Evolutionary conservation across 108 stramenopile species (phyloP), one percentile per base, ranked within the genome.

Genomic region (Skeletonema costatum): DNA sequence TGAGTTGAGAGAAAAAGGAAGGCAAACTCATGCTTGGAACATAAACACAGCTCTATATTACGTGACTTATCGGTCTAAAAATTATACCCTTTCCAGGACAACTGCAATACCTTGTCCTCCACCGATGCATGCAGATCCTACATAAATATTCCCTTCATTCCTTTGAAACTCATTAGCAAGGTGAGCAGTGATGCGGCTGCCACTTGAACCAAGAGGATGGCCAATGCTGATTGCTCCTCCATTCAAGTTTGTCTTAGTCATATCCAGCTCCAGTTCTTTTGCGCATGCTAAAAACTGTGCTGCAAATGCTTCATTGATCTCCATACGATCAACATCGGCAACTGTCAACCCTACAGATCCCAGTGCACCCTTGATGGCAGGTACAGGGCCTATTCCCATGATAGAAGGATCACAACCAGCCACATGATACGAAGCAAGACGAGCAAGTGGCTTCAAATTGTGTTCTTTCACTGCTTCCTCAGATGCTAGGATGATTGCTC

Each of bases 281-380:
- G 95, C 97, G 67, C 97, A 97, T 16, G 97, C 96, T 58, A 99
- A 84, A 75, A 90, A 94, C 76, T 98, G 96, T 10, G 97, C 94
- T 17, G 99, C 98, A 85, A 99, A 99, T 21, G 99, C 99, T 87
- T 99, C 99, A 76, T 99, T 99, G 85, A 99, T 95, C 90, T 99
- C 99, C 2, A 98, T 38, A 17, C 97, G 85, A 80, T 99, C 98
- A 39, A 98, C 95, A 82, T 99, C 96, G n/a, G 83, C 78, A 29
- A 99, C 44, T 3, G 88, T 84, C 66, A 97, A 71, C 29, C 89
- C 89, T n/a, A 97, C 92, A 30, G 77, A 86, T 30, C 68, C 32
- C 66, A 99, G 74, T 9, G 96, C 98, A 59, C 89, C 76, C 56
- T 83, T 90, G 70, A 99, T 97, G 53, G 99, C 98, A 9, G 89